Conservation (phyloP, 1,284 basidiomycete genomes). For the Fomitopsis palustris region DNA sequence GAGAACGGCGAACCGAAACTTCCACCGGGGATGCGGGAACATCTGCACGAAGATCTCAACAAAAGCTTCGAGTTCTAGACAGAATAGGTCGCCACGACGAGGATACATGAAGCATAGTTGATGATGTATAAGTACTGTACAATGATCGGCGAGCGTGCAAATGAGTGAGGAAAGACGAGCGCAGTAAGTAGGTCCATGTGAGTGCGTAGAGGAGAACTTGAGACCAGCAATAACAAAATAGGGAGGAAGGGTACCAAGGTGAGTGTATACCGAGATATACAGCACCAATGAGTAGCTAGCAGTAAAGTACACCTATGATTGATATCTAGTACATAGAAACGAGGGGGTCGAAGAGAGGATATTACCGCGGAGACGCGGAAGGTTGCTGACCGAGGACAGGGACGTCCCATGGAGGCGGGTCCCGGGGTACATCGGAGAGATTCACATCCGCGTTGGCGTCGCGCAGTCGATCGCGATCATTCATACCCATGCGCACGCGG, state of each 20-base stretch:
- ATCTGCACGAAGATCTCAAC: slow-evolving; percentile 83
- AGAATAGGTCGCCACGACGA: neutral
- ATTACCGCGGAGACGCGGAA: neutral
- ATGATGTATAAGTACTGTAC: slow-evolving; percentile 1
- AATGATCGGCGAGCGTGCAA: neutral
- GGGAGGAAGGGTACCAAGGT: too few species aligned
- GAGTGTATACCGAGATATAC: too few species aligned
- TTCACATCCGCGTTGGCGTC: slow-evolving; percentile 74
- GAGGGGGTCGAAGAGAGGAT: neutral
- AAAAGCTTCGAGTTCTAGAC: slow-evolving; percentile 75
- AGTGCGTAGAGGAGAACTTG: neutral
- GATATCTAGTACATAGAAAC: neutral
- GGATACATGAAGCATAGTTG: neutral
- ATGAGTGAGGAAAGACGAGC: neutral
- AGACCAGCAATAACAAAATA: neutral
- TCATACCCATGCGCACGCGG: slow-evolving; percentile 69
- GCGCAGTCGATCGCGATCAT: slow-evolving; percentile 58
- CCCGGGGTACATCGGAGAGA: slow-evolving; percentile 62
- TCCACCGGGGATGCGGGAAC: slow-evolving; percentile 85
- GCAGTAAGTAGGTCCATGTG: neutral
- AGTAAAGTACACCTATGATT: neutral
- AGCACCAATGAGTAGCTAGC: neutral
- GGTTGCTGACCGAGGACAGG: slow-evolving; percentile 1
- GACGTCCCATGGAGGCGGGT: slow-evolving; percentile 72
- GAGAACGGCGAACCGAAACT: slow-evolving; percentile 59